Evolutionary conservation across 106 monocot species (phyloP), one percentile per base, ranked within the genome.

Genomic region (Dioscorea zingiberensis): DNA sequence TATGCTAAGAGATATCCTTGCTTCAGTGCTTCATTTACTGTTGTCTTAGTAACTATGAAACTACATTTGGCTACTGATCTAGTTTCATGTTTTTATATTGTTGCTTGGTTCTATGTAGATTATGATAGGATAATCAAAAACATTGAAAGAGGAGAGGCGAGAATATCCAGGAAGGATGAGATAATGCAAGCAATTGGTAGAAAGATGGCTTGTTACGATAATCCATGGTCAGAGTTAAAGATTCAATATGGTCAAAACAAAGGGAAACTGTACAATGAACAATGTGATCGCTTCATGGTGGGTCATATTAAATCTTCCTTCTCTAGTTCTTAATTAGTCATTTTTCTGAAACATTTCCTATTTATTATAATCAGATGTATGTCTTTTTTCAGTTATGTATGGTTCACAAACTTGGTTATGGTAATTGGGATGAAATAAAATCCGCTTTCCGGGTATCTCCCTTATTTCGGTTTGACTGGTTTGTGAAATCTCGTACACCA

Each of bases 221-320:
- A 95, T 55, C 91, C 95, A 60, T 95, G 91, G 95, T 60, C 91
- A 44, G 95, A 95, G 63, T 78, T 95, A 78, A 95, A 95, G 72
- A 85, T 95, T 73, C 95, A 95, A 63, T 95, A 95, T 77, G 95
- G 91, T 13, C 95, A 95, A 62, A 95, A 95, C 78, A 95, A 95
- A 51, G 91, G 95, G 25, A 95, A 95, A 71, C 47, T 95, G 30
- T 95, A 95, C 64, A 95, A 91, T 81, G 95, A 95, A 79, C 91
- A 95, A 70, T 91, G 91, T 62, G 95, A 95, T 49, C 85, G 95
- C 23, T 95, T 95, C 77, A 88, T 95, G 95, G 95, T 95, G 65
- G 30, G 4, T 6, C 38, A 38, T 38, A 8, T 2, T 38, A 38
- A 38, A 38, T 38, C 38, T 30, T 47, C 51, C 32, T 65, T 56